phyloP scores from a whole-genome alignment of 805 yeast genomes.

The Zygosaccharomyces bailii region DNA sequence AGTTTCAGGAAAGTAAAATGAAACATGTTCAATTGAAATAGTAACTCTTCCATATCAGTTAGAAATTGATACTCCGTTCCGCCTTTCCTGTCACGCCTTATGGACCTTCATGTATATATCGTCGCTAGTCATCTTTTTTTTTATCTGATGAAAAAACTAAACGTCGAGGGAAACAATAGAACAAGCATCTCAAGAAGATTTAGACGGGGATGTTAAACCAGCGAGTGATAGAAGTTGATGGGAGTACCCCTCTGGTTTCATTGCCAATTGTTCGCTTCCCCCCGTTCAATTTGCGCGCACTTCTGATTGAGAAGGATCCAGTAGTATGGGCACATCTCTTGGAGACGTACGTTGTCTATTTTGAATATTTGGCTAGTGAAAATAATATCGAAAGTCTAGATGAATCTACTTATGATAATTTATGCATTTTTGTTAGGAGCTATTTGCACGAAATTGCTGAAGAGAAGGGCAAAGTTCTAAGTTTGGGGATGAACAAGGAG shows the following conservation, averaged over 20 bases:
- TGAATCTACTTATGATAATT: conserved; percentile 55
- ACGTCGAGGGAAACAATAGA: not conserved
- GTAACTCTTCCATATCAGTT: too few relatives aligned
- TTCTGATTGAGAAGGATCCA: conserved; percentile 78
- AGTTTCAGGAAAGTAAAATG: too few relatives aligned
- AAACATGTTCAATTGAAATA: too few relatives aligned
- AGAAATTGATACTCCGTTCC: too few relatives aligned
- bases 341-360: conserved; percentile 56
- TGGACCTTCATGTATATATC: too few relatives aligned
- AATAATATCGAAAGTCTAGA: conserved; percentile 42
- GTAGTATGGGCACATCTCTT: conserved; percentile 76
- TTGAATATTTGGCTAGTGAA: conserved; percentile 43
- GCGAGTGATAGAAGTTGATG: conserved; percentile 23
- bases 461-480: conserved; percentile 58
- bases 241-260: conserved; percentile 19
- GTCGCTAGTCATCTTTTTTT: not conserved
- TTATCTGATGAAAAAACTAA: not conserved
- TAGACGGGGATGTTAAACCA: conserved; percentile 9
- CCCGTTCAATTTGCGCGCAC: conserved; percentile 68
- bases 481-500: conserved; percentile 71
- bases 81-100: too few relatives aligned
- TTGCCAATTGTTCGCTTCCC: conserved; percentile 69
- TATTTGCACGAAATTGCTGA: conserved; percentile 59
- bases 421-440: conserved; percentile 52
- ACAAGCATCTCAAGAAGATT: not conserved